Evolutionary conservation across 2,329 filamentous ascomycete species (phyloP).

Genomic region (Aureobasidium sp.): DNA sequence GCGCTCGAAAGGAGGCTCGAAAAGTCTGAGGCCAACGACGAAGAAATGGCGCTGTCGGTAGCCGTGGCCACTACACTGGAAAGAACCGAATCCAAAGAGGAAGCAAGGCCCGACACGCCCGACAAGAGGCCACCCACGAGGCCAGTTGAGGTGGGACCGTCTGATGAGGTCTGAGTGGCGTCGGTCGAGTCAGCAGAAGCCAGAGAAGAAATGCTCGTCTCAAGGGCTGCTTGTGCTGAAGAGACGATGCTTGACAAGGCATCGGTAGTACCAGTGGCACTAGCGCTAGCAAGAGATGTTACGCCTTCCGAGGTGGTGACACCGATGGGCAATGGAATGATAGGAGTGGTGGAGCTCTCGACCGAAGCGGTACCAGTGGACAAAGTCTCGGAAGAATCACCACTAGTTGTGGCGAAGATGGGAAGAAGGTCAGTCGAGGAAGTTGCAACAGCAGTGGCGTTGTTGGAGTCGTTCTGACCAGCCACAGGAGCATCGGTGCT

Average conservation of each 20-base stretch:
- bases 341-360: constrained; percentile 5
- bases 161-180: constrained; percentile 15
- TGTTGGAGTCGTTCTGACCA: not conserved
- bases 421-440: not conserved
- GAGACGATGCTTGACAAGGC: constrained; percentile 19
- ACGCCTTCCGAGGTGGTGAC: not conserved
- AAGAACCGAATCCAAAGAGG: constrained; percentile 25
- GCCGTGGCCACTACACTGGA: constrained; percentile 26
- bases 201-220: constrained; percentile 19
- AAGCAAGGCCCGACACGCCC: constrained; percentile 25
- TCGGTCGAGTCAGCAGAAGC: constrained; percentile 18
- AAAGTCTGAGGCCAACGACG: constrained; percentile 24
- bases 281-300: not conserved
- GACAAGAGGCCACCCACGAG: constrained; percentile 20
- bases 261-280: constrained; percentile 7
- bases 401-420: not conserved
- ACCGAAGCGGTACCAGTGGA: not conserved
- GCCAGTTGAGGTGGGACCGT: constrained; percentile 16
- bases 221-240: not conserved
- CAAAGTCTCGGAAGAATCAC: not conserved
- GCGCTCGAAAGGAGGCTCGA: constrained; percentile 28
- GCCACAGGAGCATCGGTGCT: not conserved
- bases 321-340: constrained; percentile 2
- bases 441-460: not conserved
- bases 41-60: constrained; percentile 24